phyloP scores from a whole-genome alignment of 176 grass and related monocot species.

The Neostapfia colusana region DNA sequence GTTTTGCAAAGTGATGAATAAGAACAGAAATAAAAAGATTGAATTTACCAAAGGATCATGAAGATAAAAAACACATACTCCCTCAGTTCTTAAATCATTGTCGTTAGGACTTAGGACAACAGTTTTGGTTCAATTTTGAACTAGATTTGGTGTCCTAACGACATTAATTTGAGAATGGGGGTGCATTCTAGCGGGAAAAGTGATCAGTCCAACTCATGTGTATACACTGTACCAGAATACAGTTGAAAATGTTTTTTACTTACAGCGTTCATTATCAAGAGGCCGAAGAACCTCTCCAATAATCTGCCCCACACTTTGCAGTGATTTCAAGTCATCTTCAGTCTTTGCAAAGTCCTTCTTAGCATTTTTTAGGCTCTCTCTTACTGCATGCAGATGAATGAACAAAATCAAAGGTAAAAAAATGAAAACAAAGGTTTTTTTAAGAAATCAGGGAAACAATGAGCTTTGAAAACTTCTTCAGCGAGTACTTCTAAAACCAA shows the following conservation, averaged over 20 bases:
- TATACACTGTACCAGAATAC: neutral
- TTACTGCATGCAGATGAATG: conserved; percentile 59
- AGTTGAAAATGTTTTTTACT: conserved; percentile 36
- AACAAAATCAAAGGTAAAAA: conserved; percentile 28
- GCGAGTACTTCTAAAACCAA: neutral
- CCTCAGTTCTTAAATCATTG: too few species aligned
- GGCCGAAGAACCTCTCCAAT: conserved; percentile 98
- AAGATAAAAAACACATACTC: neutral
- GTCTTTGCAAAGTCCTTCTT: conserved; percentile 92
- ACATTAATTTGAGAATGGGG: too few species aligned
- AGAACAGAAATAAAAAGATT: conserved; percentile 14
- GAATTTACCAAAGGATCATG: neutral
- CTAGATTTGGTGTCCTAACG: too few species aligned
- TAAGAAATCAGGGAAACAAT: conserved; percentile 7
- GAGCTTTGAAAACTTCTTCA: neutral
- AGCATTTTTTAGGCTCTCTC: conserved; percentile 76
- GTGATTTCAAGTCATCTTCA: conserved; percentile 95
- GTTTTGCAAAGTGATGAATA: conserved; percentile 12
- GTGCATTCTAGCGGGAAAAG: neutral
- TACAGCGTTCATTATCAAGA: conserved; percentile 93
- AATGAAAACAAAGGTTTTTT: neutral
- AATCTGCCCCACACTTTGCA: conserved; percentile 97
- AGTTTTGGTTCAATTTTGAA: too few species aligned
- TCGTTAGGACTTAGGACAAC: too few species aligned
- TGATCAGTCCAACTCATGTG: neutral